These are phyloP conservation scores for Bidens hawaiensis DNA, from an alignment of 140 eudicot genomes.

Conservation along the genomic window DNA sequence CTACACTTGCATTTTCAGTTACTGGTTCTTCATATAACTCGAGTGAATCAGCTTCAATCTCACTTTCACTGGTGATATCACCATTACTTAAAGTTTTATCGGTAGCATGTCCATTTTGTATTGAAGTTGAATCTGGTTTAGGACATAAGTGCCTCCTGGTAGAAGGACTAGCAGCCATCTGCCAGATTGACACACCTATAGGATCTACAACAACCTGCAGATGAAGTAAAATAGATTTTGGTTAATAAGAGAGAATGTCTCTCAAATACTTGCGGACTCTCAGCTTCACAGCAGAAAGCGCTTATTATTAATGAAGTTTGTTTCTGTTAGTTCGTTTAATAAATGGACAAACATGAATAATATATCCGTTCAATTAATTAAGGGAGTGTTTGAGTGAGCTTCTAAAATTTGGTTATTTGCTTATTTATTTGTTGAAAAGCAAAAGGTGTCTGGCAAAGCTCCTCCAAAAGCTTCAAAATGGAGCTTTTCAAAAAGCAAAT, in stretches of 20 bases:
- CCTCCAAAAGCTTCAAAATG: too few species aligned
- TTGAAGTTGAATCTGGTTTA: conserved; percentile 12
- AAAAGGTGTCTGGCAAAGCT: too few species aligned
- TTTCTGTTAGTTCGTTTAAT: too few species aligned
- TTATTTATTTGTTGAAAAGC: too few species aligned
- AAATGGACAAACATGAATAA: too few species aligned
- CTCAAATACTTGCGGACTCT: background rate
- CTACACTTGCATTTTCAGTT: conserved; percentile 36
- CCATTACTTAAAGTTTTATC: conserved; percentile 24
- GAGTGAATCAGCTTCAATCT: conserved; percentile 40
- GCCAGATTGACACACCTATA: conserved; percentile 87
- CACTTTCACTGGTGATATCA: conserved; percentile 53
- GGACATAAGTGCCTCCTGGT: background rate
- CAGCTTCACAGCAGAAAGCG: background rate
- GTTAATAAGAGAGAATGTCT: too few species aligned
- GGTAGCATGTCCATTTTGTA: conserved; percentile 45
- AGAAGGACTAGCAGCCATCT: conserved; percentile 62
- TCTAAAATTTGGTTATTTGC: too few species aligned
- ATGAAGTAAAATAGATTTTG: background rate
- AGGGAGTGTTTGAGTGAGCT: too few species aligned
- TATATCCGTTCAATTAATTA: too few species aligned
- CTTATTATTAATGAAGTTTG: background rate
- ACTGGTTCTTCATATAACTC: conserved; percentile 40
- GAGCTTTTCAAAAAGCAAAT: too few species aligned
- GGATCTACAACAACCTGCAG: conserved; percentile 78